A percentile compares a stretch with the other conserved stretches of the same genome.
These are phyloP conservation scores for Plasmopara muralis DNA, from an alignment of 352 stramenopile species.

Conservation along the genomic window DNA sequence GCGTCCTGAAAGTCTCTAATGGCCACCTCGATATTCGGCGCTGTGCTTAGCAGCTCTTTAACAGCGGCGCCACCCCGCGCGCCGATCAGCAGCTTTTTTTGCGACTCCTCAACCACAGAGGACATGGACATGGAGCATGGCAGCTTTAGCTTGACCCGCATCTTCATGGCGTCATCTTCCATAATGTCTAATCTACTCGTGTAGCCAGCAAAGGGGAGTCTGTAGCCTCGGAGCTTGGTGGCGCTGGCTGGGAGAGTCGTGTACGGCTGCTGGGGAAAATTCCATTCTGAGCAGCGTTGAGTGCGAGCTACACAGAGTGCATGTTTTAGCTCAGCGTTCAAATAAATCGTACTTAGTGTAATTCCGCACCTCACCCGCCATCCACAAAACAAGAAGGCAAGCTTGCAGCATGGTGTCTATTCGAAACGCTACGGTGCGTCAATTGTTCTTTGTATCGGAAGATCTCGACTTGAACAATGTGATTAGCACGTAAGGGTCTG, in stretches of 20 bases:
- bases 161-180: constrained; percentile 26
- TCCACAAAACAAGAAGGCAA: constrained; percentile 24
- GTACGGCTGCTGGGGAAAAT: constrained; percentile 20
- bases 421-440: constrained; percentile 86
- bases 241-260: constrained; percentile 1
- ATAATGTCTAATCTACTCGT: constrained; percentile 21
- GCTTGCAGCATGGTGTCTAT: constrained; percentile 89
- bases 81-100: constrained; percentile 58
- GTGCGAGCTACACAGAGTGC: constrained; percentile 23
- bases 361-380: constrained; percentile 17
- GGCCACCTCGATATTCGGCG: constrained; percentile 74
- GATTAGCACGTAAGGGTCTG: neutral
- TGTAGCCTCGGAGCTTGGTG: constrained; percentile 7
- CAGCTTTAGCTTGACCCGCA: constrained; percentile 59
- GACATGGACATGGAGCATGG: constrained; percentile 24
- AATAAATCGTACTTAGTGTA: constrained; percentile 16
- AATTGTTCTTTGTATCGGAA: neutral
- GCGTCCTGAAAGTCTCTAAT: constrained; percentile 72
- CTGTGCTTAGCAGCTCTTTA: constrained; percentile 77
- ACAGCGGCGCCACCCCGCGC: constrained; percentile 63
- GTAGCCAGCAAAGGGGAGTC: neutral
- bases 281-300: constrained; percentile 23
- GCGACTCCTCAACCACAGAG: constrained; percentile 17
- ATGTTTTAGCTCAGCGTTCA: constrained; percentile 24
- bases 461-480: neutral